Base-by-base conservation (phyloP, 2,329 filamentous ascomycete genomes). In the Stachybotrys chartarum region DNA sequence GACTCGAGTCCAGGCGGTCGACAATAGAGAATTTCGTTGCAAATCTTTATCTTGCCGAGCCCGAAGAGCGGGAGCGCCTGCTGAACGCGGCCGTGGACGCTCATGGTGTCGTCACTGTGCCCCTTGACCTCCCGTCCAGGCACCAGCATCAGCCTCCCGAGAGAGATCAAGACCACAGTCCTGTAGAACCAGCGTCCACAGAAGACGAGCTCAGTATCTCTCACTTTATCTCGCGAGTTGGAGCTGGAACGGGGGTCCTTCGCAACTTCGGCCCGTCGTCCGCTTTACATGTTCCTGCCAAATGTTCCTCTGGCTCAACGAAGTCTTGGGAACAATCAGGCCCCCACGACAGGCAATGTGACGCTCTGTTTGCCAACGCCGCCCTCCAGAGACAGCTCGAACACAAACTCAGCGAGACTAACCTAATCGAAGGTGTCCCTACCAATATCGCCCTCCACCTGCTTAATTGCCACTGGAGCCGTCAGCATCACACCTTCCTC, bases 381-480 rank as follows among this genome's bases (percentile, higher is more conserved):
- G 51, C 50, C 16, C 45, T 56, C 5, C 45, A 48, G 35, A 47
- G 55, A 11, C 55, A 56, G 35, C 32, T 53, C 5, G 55, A 56
- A 52, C 44, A 56, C 42, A n/a, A 39, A 14, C 17, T 56, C 16
- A 30, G n/a, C 17, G 7, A 24, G 14, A 17, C 42, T 2, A 17
- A 45, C 10, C 7, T n/a, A 53, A 61, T 66, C 16, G 60, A 62
- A 44, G 66, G 63, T 3, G 58, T 66, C 3, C 58, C 59, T 1
- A 58, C 61, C 16, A 65, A 71, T 6, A 54, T 72, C 4, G 71
- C 68, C 7, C 59, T 68, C 42, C 71, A 73, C 57, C 62, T 74
- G 10, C 60, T 75, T 16, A 64, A 72, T 50, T 56, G 73, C 7
- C 71, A 74, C 59, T 73, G 71, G 71, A 70, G 63, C 55, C 63